phyloP scores from a whole-genome alignment of 2,329 filamentous ascomycete species.

The Pleomassaria siparia region DNA sequence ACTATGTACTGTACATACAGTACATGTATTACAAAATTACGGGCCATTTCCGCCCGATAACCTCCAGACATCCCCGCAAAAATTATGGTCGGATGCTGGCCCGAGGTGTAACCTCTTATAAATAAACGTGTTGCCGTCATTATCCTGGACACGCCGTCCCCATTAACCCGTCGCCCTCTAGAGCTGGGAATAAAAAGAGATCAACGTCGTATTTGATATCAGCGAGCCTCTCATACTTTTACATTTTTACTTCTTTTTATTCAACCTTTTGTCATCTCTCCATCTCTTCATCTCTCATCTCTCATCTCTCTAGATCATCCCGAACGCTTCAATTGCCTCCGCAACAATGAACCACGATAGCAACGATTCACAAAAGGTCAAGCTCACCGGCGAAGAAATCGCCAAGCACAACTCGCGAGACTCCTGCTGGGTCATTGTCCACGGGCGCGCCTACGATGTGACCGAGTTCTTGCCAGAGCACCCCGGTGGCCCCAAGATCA shows the following conservation, averaged over 20 bases:
- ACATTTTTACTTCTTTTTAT: neutral
- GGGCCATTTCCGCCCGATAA: no score
- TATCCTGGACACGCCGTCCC: slow-evolving; percentile 31
- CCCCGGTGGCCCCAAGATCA: slow-evolving; percentile 76
- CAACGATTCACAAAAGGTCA: slow-evolving; percentile 44
- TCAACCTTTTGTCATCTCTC: neutral
- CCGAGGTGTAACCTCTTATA: slow-evolving; percentile 26
- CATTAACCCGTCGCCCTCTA: slow-evolving; percentile 12
- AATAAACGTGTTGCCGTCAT: slow-evolving; percentile 27
- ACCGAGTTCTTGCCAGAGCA: slow-evolving; percentile 66
- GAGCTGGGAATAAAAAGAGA: slow-evolving; percentile 24
- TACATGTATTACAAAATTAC: no score
- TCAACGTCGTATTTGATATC: slow-evolving; percentile 2
- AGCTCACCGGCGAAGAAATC: slow-evolving; percentile 52
- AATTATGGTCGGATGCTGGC: slow-evolving; percentile 18
- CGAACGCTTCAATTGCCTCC: no score
- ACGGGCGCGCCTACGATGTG: slow-evolving; percentile 68
- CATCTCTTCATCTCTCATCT: slow-evolving; percentile 5
- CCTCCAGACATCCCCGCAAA: neutral
- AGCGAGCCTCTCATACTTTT: neutral
- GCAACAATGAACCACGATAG: slow-evolving; percentile 48
- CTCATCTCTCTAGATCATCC: no score
- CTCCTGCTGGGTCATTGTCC: slow-evolving; percentile 74
- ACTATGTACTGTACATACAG: no score
- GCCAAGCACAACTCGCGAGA: slow-evolving; percentile 77